These are phyloP conservation scores for Tricharina praecox DNA, from an alignment of 495 filamentous ascomycete genomes.

Conservation along the genomic window DNA sequence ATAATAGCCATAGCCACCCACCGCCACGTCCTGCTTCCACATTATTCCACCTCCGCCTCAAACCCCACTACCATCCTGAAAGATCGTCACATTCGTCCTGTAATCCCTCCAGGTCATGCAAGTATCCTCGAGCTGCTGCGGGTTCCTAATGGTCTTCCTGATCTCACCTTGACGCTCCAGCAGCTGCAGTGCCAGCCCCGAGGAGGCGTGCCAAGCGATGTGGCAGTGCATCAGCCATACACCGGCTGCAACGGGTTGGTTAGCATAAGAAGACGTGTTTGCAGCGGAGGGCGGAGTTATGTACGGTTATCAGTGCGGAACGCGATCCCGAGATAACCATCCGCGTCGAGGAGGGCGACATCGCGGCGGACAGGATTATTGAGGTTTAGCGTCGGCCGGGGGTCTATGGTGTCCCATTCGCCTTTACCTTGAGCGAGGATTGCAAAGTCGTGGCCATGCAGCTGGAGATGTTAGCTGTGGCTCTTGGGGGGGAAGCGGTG, in stretches of 20 bases:
- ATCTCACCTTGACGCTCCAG: slow-evolving; percentile 29
- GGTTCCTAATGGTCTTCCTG: slow-evolving; percentile 3
- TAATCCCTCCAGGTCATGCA: slow-evolving; percentile 5
- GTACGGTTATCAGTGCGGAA: slow-evolving; percentile 39
- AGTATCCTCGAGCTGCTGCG: neutral
- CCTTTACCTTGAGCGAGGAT: slow-evolving; percentile 33
- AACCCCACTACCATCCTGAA: neutral
- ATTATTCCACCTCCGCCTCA: too few relatives aligned
- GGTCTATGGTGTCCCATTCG: slow-evolving; percentile 18
- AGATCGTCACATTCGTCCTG: neutral
- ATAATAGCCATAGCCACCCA: too few relatives aligned
- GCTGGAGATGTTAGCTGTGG: slow-evolving; percentile 33
- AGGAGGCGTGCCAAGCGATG: slow-evolving; percentile 35
- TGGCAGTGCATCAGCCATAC: slow-evolving; percentile 28
- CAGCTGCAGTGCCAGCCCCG: slow-evolving; percentile 34
- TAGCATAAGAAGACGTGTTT: too few relatives aligned
- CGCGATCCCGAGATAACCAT: slow-evolving; percentile 35
- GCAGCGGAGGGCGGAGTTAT: too few relatives aligned
- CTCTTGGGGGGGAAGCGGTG: too few relatives aligned
- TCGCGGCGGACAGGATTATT: slow-evolving; percentile 44
- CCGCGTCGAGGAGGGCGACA: slow-evolving; percentile 37
- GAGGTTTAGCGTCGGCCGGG: slow-evolving; percentile 27
- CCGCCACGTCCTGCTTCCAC: too few relatives aligned
- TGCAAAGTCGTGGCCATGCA: slow-evolving; percentile 45
- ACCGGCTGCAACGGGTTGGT: slow-evolving; percentile 4